These are phyloP conservation scores for Amborella trichopoda DNA, from an alignment of 164 flowering plant genomes.

Conservation along the genomic window DNA sequence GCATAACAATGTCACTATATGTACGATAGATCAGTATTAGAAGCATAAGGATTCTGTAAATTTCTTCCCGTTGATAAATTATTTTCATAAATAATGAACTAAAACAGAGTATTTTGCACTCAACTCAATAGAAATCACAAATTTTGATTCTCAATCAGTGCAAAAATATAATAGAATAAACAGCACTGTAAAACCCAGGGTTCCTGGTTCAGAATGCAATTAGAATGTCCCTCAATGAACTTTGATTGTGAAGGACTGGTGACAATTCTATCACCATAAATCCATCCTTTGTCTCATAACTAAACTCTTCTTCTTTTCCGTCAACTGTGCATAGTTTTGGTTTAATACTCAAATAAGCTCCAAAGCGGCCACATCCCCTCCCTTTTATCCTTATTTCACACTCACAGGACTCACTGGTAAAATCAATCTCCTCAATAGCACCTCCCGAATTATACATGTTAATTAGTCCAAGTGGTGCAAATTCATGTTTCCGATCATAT, in stretches of 20 bases:
- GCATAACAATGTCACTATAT: no score
- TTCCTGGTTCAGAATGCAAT: slow-evolving; percentile 30
- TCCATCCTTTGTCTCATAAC: slow-evolving; percentile 23
- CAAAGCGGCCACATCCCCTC: slow-evolving; percentile 49
- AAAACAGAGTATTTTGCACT: no score
- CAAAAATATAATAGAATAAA: no score
- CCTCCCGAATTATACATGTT: slow-evolving; percentile 82
- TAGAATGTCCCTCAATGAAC: slow-evolving; percentile 27
- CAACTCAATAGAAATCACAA: no score
- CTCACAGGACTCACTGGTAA: slow-evolving; percentile 11
- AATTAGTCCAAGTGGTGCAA: slow-evolving; percentile 62
- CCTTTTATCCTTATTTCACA: slow-evolving; percentile 24
- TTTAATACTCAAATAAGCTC: slow-evolving; percentile 38
- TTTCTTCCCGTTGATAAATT: no score
- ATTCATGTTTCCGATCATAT: slow-evolving; percentile 40
- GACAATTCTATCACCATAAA: slow-evolving; percentile 29
- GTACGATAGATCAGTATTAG: no score
- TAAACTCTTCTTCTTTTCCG: slow-evolving; percentile 25
- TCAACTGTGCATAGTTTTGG: slow-evolving; percentile 37
- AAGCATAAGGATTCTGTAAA: no score
- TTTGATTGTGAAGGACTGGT: slow-evolving; percentile 16
- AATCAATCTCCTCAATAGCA: slow-evolving; percentile 31
- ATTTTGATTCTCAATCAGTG: no score
- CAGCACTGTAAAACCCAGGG: no score
- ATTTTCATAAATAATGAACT: no score